Percentiles rank a stretch among this genome's conserved stretches.
Conservation (phyloP, 106 monocot genomes). For the Narthecium ossifragum region DNA sequence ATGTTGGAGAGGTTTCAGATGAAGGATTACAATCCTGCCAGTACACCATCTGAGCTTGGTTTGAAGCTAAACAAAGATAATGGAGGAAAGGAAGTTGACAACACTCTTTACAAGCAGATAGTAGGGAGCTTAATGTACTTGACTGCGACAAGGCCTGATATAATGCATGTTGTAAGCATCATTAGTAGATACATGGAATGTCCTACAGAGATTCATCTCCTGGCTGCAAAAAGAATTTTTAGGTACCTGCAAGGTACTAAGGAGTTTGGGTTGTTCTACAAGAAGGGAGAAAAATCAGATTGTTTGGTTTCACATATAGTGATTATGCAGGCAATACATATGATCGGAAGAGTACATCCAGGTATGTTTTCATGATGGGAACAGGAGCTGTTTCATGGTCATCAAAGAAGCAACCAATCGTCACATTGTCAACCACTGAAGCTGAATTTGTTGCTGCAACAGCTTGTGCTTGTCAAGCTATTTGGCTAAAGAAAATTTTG, state of each 20-base stretch:
- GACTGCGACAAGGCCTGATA: constrained; percentile 11
- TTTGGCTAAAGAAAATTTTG: too few species aligned
- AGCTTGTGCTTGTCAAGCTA: too few species aligned
- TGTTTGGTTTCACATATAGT: neutral
- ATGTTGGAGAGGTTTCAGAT: constrained; percentile 7
- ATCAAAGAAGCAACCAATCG: neutral
- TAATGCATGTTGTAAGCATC: constrained; percentile 8
- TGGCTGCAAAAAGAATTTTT: constrained; percentile 1
- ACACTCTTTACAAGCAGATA: constrained; percentile 13
- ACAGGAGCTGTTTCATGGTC: neutral
- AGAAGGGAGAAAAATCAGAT: neutral
- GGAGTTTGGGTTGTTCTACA: neutral
- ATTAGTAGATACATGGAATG: constrained; percentile 4
- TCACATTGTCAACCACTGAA: neutral
- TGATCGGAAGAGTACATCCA: neutral
- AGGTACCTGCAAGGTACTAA: neutral
- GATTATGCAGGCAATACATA: neutral
- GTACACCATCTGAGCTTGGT: neutral
- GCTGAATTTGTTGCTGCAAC: constrained; percentile 3
- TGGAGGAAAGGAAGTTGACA: constrained; percentile 1
- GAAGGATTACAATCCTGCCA: constrained; percentile 7
- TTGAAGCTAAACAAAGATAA: constrained; percentile 1
- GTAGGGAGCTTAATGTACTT: constrained; percentile 14
- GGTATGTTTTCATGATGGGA: constrained; percentile 2
- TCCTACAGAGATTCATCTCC: constrained; percentile 3